These are phyloP conservation scores for Botrytis elliptica DNA, from an alignment of 2,329 filamentous ascomycete genomes.

Conservation along the genomic window DNA sequence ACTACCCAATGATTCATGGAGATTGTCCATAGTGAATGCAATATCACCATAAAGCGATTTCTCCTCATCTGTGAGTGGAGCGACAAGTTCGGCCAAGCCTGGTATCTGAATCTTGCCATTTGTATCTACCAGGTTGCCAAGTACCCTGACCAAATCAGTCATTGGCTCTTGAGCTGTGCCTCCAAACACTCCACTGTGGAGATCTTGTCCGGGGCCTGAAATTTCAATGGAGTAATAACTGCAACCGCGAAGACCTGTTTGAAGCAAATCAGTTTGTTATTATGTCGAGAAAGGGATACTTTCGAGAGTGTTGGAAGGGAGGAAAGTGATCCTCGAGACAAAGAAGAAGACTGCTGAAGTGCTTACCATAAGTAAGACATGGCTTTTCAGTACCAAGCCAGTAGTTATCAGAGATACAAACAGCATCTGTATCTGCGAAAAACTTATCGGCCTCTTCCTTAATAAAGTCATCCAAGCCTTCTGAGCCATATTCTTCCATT, in stretches of 20 bases:
- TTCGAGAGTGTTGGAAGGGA: not conserved
- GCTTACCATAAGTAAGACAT: conserved; percentile 78
- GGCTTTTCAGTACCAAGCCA: conserved; percentile 99
- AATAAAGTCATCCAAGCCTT: conserved; percentile 94
- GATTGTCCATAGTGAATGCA: conserved; percentile 92
- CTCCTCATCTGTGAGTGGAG: conserved; percentile 82
- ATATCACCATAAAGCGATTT: conserved; percentile 84
- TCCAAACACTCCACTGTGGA: conserved; percentile 96
- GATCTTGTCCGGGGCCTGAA: conserved; percentile 85
- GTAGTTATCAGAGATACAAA: conserved; percentile 99
- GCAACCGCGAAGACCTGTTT: conserved; percentile 74
- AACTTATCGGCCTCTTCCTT: conserved; percentile 85
- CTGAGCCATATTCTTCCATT: conserved; percentile 98
- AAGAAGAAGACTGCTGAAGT: not conserved
- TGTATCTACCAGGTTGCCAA: conserved; percentile 82
- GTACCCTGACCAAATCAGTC: conserved; percentile 85
- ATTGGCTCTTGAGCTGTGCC: conserved; percentile 97
- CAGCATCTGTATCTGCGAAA: conserved; percentile 93
- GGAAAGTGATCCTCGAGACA: not conserved
- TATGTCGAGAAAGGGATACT: not conserved
- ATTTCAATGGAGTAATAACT: conserved; percentile 96
- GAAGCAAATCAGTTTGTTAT: not conserved
- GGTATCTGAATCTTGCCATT: conserved; percentile 91
- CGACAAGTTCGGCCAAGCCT: conserved; percentile 92
- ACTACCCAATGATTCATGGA: conserved; percentile 88